Evolutionary conservation across 306 rosid genomes (phyloP).

Genomic region (Sindora glabra): DNA sequence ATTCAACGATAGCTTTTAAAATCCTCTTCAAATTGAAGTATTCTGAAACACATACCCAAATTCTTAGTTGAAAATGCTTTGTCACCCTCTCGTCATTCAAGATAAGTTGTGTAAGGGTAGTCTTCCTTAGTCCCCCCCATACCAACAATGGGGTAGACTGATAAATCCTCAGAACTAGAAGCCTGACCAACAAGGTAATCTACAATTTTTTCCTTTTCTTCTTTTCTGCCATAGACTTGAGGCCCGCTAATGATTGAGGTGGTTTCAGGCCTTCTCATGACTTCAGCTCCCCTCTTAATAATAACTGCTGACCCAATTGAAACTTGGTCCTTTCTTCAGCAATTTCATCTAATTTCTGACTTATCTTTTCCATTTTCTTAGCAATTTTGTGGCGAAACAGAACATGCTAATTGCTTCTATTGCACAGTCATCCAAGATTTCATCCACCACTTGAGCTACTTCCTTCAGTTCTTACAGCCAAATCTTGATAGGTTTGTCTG

Average conservation of each 20-base stretch:
- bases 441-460: neutral
- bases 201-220: neutral
- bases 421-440: neutral
- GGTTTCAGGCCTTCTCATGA: neutral
- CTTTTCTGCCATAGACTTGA: constrained; percentile 12
- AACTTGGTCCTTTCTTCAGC: constrained; percentile 4
- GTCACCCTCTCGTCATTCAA: constrained; percentile 12
- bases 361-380: neutral
- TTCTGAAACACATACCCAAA: constrained; percentile 21
- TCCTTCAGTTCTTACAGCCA: neutral
- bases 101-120: constrained; percentile 20
- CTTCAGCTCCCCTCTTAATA: neutral
- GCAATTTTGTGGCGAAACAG: neutral
- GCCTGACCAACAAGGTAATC: neutral
- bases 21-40: neutral
- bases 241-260: constrained; percentile 2
- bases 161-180: neutral
- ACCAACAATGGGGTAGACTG: constrained; percentile 9
- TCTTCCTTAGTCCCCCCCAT: constrained; percentile 25
- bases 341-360: neutral
- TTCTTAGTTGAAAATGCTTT: neutral
- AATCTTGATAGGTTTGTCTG: neutral
- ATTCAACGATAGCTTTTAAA: neutral
- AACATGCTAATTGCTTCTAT: neutral
- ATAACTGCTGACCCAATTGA: neutral